Conservation (phyloP, 2,329 filamentous ascomycete species). For the Hypoxylon sp. region DNA sequence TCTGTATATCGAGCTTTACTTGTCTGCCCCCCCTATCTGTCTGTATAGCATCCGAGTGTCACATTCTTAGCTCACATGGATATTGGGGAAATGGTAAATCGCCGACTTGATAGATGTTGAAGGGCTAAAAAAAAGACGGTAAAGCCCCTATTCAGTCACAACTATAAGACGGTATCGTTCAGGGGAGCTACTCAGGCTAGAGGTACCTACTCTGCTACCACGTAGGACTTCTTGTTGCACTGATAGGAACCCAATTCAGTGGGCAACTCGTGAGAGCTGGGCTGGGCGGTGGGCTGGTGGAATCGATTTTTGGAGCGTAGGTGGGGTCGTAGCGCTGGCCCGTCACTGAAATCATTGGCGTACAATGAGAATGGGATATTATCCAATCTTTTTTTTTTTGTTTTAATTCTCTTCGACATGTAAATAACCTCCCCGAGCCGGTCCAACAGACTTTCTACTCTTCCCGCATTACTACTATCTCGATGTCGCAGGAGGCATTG, state of each 20-base stretch:
- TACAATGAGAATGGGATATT: constrained; percentile 27
- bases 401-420: constrained; percentile 1
- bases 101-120: not conserved
- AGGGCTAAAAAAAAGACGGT: not conserved
- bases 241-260: not conserved
- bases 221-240: no score
- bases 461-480: constrained; percentile 24
- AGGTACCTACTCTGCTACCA: no score
- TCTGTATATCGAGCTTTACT: no score
- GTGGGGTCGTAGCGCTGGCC: constrained; percentile 28
- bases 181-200: not conserved
- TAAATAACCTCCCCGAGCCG: not conserved
- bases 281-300: not conserved
- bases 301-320: constrained; percentile 8
- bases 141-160: not conserved
- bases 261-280: no score
- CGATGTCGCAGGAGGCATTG: constrained; percentile 33
- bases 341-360: constrained; percentile 32
- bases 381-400: constrained; percentile 31
- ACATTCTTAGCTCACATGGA: no score
- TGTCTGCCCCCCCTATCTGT: no score
- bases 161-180: not conserved
- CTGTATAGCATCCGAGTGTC: no score
- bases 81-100: no score
- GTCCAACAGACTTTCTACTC: not conserved